Percentiles rank a stretch among this genome's conserved stretches.
Evolutionary conservation across 2,329 filamentous ascomycete genomes (phyloP).

Genomic region (Phaeomoniella chlamydospora): DNA sequence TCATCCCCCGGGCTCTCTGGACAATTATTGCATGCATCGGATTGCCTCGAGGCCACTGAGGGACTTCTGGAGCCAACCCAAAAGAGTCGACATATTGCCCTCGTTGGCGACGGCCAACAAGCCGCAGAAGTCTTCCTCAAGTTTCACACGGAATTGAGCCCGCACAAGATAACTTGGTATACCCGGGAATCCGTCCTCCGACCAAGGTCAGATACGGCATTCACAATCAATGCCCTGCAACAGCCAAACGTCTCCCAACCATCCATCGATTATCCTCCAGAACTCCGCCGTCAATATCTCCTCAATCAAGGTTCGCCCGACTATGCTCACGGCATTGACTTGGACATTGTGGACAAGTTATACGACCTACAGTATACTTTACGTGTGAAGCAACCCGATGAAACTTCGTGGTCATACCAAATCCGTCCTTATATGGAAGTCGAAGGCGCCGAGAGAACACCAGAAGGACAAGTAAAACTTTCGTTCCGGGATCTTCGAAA

Average conservation of each 20-base stretch:
- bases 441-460: constrained; percentile 1
- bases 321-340: background rate
- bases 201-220: constrained; percentile 4
- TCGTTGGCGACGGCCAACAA: constrained; percentile 8
- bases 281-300: background rate
- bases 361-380: constrained; percentile 8
- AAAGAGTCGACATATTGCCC: constrained; percentile 4
- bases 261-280: background rate
- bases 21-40: constrained; percentile 7
- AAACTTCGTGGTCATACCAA: constrained; percentile 6
- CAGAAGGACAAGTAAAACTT: constrained; percentile 2
- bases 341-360: constrained; percentile 3
- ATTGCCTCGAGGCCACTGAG: constrained; percentile 2
- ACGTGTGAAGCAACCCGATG: constrained; percentile 8
- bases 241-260: background rate
- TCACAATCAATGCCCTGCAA: constrained; percentile 4
- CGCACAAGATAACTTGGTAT: constrained; percentile 7
- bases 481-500: background rate
- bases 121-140: constrained; percentile 8
- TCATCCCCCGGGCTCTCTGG: background rate
- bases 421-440: constrained; percentile 6
- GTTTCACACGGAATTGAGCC: constrained; percentile 6
- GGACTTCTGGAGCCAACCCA: constrained; percentile 1
- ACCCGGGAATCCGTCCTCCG: constrained; percentile 4
- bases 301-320: background rate